Conservation (phyloP, 371 early-diverging fungal genomes). For the Fennellomyces sp. region DNA sequence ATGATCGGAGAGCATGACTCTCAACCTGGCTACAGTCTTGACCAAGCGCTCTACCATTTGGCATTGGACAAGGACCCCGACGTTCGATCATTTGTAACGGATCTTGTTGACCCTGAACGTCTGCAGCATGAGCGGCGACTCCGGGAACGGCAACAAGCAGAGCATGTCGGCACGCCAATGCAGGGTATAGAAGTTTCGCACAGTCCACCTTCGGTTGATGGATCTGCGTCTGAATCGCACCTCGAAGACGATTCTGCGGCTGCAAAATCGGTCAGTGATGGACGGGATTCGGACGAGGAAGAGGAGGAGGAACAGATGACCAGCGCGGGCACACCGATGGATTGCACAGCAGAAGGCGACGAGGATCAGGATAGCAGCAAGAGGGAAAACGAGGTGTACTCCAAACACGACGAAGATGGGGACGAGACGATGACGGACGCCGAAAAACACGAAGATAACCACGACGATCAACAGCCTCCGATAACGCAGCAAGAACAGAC, state of each 20-base stretch:
- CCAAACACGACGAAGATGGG: conserved; percentile 16
- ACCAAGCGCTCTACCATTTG: conserved; percentile 31
- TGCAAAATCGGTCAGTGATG: neutral
- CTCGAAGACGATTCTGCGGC: neutral
- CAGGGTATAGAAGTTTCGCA: conserved; percentile 18
- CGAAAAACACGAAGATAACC: conserved; percentile 3
- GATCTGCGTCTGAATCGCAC: neutral
- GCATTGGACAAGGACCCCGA: conserved; percentile 38
- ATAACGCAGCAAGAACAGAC: conserved; percentile 1
- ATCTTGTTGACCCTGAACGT: conserved; percentile 25
- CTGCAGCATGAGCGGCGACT: conserved; percentile 7
- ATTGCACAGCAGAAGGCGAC: conserved; percentile 18
- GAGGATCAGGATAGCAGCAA: conserved; percentile 4
- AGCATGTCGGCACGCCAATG: conserved; percentile 22
- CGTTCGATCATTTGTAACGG: conserved; percentile 31
- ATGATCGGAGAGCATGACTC: conserved; percentile 14
- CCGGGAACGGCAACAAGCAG: conserved; percentile 3
- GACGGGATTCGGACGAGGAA: neutral
- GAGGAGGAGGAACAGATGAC: conserved; percentile 12
- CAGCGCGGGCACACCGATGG: conserved; percentile 26
- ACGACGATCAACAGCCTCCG: conserved; percentile 2
- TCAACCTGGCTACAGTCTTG: conserved; percentile 25
- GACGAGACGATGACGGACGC: conserved; percentile 29
- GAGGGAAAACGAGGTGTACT: neutral
- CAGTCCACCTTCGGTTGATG: neutral